phyloP scores from a whole-genome alignment of 768 basidiomycete genomes.

The Pilatotrama ljubarskyi region DNA sequence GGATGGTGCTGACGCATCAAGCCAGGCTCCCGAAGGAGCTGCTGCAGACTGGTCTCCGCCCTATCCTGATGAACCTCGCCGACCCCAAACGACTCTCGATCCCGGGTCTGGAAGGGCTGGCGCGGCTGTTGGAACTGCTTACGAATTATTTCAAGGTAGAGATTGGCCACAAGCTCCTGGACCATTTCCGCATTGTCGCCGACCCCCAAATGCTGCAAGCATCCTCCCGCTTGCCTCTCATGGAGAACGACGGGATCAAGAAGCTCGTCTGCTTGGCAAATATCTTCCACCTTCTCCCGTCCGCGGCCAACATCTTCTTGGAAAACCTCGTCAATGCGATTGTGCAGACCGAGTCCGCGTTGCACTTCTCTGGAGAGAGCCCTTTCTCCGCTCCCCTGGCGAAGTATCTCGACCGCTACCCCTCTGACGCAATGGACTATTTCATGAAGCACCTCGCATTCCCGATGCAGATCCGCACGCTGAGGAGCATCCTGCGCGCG shows the following conservation, averaged over 20 bases:
- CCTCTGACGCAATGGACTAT: conserved; percentile 80
- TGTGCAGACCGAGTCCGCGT: conserved; percentile 87
- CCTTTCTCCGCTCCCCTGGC: conserved; percentile 94
- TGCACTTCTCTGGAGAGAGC: conserved; percentile 87
- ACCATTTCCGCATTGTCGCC: conserved; percentile 92
- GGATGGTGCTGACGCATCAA: conserved; percentile 86
- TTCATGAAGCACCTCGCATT: conserved; percentile 79
- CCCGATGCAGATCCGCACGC: conserved; percentile 77
- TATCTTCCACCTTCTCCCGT: conserved; percentile 94
- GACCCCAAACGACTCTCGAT: conserved; percentile 94
- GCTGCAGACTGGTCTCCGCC: conserved; percentile 91
- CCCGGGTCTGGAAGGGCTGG: conserved; percentile 89
- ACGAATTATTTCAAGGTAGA: conserved; percentile 99
- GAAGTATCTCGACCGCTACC: conserved; percentile 89
- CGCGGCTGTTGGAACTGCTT: conserved; percentile 87
- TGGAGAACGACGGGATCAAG: conserved; percentile 88
- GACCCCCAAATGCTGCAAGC: conserved; percentile 83
- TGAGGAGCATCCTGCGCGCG: conserved; percentile 80
- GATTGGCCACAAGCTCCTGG: conserved; percentile 94
- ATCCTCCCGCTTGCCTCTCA: conserved; percentile 75
- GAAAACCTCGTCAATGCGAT: conserved; percentile 83
- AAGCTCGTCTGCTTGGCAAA: conserved; percentile 95
- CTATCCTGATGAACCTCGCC: conserved; percentile 96
- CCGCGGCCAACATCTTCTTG: conserved; percentile 90
- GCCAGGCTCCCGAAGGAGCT: conserved; percentile 92